These are phyloP conservation scores for Serendipita sp. DNA, from an alignment of 768 basidiomycete species.

Conservation along the genomic window DNA sequence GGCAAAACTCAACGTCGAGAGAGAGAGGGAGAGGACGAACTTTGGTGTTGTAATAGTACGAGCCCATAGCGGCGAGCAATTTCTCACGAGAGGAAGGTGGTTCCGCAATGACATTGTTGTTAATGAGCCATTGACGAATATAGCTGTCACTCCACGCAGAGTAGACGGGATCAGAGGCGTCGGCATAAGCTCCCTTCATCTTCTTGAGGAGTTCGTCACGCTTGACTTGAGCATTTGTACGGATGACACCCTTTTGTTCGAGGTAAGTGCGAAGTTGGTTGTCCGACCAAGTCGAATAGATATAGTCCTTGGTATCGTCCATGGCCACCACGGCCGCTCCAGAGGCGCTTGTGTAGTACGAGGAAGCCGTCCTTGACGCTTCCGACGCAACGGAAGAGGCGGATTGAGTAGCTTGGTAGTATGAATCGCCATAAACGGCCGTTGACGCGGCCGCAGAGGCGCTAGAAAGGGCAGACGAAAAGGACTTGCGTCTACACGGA, in stretches of 20 bases:
- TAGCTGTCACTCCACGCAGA: conserved; percentile 76
- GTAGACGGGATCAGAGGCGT: conserved; percentile 50
- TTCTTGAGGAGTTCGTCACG: conserved; percentile 50
- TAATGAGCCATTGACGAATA: conserved; percentile 28
- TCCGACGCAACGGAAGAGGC: conserved; percentile 14
- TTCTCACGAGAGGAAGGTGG: conserved; percentile 1
- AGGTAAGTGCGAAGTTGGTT: conserved; percentile 54
- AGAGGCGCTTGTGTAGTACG: conserved; percentile 35
- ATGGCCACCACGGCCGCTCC: conserved; percentile 32
- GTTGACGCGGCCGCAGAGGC: conserved; percentile 38
- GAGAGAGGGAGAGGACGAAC: conserved; percentile 7
- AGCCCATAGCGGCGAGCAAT: conserved; percentile 11
- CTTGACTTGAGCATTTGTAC: conserved; percentile 43
- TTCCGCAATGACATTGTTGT: conserved; percentile 6
- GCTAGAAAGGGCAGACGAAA: conserved; percentile 39
- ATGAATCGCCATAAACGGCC: conserved; percentile 29
- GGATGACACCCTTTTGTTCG: conserved; percentile 54
- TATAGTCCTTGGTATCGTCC: conserved; percentile 68
- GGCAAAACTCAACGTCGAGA: conserved; percentile 14
- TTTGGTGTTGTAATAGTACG: conserved; percentile 13
- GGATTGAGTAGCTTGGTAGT: conserved; percentile 21
- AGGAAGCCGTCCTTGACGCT: conserved; percentile 17
- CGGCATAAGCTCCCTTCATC: conserved; percentile 53
- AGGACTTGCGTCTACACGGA: conserved; percentile 29
- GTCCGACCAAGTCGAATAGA: conserved; percentile 84